A percentile compares a stretch with the other conserved stretches of the same genome.
Conservation (phyloP, 2,329 filamentous ascomycete genomes). For the Monosporascus sp. region DNA sequence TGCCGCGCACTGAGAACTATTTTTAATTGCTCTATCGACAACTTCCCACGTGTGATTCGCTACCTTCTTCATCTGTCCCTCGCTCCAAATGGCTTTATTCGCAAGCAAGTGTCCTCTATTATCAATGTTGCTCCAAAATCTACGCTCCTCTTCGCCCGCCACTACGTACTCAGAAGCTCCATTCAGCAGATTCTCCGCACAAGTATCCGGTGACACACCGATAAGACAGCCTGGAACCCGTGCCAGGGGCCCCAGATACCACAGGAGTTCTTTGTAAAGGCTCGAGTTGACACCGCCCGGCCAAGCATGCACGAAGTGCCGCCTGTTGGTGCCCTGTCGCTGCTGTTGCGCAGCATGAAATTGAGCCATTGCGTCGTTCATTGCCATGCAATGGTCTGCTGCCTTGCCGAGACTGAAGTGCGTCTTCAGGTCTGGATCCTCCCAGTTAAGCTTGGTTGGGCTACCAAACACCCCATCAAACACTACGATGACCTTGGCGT, state of each 20-base stretch:
- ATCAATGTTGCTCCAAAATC: slow-evolving; percentile 23
- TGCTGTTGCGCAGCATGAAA: slow-evolving; percentile 23
- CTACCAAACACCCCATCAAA: slow-evolving; percentile 26
- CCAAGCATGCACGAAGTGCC: slow-evolving; percentile 34
- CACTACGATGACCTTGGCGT: slow-evolving; percentile 35
- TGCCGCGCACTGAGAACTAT: neutral
- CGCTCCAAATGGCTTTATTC: slow-evolving; percentile 21
- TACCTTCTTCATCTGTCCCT: slow-evolving; percentile 23
- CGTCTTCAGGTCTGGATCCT: slow-evolving; percentile 34
- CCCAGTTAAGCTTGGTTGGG: slow-evolving; percentile 28
- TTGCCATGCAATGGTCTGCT: slow-evolving; percentile 31
- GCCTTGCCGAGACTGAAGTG: slow-evolving; percentile 28
- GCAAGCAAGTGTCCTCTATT: slow-evolving; percentile 20
- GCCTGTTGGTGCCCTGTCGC: slow-evolving; percentile 5
- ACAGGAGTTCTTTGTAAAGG: slow-evolving; percentile 23
- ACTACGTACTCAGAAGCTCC: slow-evolving; percentile 11
- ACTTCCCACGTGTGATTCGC: neutral
- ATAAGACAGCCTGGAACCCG: slow-evolving; percentile 13
- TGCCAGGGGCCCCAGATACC: slow-evolving; percentile 17
- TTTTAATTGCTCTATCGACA: neutral
- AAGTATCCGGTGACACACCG: slow-evolving; percentile 19
- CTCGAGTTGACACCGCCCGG: slow-evolving; percentile 34
- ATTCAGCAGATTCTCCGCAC: slow-evolving; percentile 21
- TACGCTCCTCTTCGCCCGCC: slow-evolving; percentile 11
- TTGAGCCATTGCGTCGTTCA: slow-evolving; percentile 35